These are phyloP conservation scores for Metarhizium robertsii DNA, from an alignment of 2,329 filamentous ascomycete species.

Conservation along the genomic window DNA sequence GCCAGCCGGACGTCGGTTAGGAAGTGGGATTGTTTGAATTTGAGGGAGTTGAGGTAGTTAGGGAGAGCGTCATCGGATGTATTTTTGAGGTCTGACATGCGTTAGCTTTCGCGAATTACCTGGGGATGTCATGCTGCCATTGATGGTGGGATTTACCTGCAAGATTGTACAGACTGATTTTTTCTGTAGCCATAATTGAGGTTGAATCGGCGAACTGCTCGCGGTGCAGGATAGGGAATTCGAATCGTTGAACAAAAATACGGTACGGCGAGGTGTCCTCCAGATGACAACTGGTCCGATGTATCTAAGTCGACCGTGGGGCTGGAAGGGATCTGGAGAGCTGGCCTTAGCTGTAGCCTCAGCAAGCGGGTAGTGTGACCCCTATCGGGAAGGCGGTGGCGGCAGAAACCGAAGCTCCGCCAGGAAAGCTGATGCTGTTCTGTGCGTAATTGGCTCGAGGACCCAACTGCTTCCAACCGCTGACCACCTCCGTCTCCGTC, in stretches of 20 bases:
- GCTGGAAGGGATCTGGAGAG: background rate
- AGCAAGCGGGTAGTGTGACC: background rate
- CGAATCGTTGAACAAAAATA: background rate
- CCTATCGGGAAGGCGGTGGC: background rate
- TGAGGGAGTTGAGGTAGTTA: conserved; percentile 84
- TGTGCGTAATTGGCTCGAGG: background rate
- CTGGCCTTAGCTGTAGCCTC: background rate
- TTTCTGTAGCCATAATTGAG: conserved; percentile 33
- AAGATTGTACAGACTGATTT: conserved; percentile 59
- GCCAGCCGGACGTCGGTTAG: conserved; percentile 74
- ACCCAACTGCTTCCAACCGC: background rate
- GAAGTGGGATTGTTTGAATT: conserved; percentile 71
- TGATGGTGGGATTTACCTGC: conserved; percentile 36
- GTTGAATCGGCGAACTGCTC: background rate
- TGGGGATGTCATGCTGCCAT: background rate
- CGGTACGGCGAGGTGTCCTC: conserved; percentile 2
- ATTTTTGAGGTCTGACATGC: conserved; percentile 75
- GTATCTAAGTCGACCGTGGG: background rate
- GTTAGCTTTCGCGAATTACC: background rate
- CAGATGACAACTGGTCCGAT: background rate
- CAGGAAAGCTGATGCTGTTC: background rate
- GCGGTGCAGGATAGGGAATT: background rate
- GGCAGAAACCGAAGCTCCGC: background rate
- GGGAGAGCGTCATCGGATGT: conserved; percentile 90
- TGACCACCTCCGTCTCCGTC: background rate